Base-by-base conservation (phyloP, 495 filamentous ascomycete genomes). In the Penicillium atrosanguineum region DNA sequence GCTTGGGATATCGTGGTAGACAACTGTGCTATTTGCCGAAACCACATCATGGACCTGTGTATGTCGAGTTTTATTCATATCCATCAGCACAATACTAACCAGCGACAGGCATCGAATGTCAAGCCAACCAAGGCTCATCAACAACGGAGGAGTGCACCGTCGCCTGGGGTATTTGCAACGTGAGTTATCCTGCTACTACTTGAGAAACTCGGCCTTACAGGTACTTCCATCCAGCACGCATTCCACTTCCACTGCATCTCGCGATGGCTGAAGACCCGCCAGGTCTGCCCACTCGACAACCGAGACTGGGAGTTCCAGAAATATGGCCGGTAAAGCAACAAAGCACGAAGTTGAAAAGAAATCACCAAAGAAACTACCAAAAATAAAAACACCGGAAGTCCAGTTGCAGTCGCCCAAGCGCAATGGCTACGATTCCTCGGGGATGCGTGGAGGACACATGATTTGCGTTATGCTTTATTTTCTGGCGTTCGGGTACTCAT, bases 211-310 rank as follows among this genome's bases (percentile, higher is more conserved):
- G 6, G n/a, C 19, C 38, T 40, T 2, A 40, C 12, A 12, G 9
- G 14, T 14, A 34, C 21, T 15, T 9, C 7, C 18, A 20, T 56
- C 44, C 66, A 98, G 94, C 94, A 99, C 66, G 94, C 94, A 7
- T 99, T 99, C 79, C 94, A 99, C 73, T 99, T 99, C 78, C 94
- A 99, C 75, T 99, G 94, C 79, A 99, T 99, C 69, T 97, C 95
- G 4, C 85, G 94, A 71, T 99, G 94, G 94, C 78, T 99, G 37
- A 99, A 99, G 81, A 97, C 94, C n/a, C 89, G 95, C 52, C 94
- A 97, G 71, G 94, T 99, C 45, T 99, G 94, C 64, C 94, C 94
- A 3, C 81, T 99, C 23, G 94, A 99, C 73, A 99, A 99, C 76
- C 81, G 92, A 61, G 94, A 97, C 70, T 99, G 94, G 94, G 94